phyloP scores from a whole-genome alignment of 192 early-diverging fungal genomes.

The Gorgonomyces haynaldii region DNA sequence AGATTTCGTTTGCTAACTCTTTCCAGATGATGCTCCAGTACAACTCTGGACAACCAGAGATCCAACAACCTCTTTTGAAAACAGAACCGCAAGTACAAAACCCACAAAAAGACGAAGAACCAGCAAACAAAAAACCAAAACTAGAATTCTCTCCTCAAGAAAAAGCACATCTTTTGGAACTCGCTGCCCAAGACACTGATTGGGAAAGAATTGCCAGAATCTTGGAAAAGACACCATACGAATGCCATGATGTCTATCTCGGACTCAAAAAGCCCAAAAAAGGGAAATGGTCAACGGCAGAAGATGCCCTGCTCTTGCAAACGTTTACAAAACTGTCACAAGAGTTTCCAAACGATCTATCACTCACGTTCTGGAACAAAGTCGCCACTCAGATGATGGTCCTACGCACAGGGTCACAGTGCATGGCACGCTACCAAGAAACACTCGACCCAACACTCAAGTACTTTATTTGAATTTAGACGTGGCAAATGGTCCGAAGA shows the following conservation, averaged over 20 bases:
- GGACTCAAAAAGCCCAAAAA: slow-evolving; percentile 15
- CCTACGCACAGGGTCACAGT: slow-evolving; percentile 79
- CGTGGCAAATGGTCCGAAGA: slow-evolving; percentile 29
- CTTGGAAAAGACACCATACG: slow-evolving; percentile 17
- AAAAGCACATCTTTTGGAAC: not conserved
- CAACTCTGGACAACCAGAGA: not conserved
- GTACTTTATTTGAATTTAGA: slow-evolving; percentile 9
- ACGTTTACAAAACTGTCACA: slow-evolving; percentile 10
- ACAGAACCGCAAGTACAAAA: no score
- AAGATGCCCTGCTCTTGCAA: slow-evolving; percentile 18
- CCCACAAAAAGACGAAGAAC: not conserved
- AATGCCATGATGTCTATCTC: slow-evolving; percentile 20
- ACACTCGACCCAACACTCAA: slow-evolving; percentile 58
- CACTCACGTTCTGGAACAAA: slow-evolving; percentile 58
- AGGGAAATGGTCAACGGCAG: slow-evolving; percentile 25
- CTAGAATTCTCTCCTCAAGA: not conserved
- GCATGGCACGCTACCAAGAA: slow-evolving; percentile 83
- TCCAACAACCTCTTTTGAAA: no score
- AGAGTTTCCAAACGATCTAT: not conserved
- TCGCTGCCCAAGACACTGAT: not conserved
- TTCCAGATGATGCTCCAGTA: not conserved
- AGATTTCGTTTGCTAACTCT: not conserved
- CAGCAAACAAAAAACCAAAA: not conserved
- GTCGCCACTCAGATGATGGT: slow-evolving; percentile 66
- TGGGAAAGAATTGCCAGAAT: slow-evolving; percentile 18